Evolutionary conservation across 2,329 filamentous ascomycete genomes (phyloP).

Genomic region (Leptographium lundbergii): DNA sequence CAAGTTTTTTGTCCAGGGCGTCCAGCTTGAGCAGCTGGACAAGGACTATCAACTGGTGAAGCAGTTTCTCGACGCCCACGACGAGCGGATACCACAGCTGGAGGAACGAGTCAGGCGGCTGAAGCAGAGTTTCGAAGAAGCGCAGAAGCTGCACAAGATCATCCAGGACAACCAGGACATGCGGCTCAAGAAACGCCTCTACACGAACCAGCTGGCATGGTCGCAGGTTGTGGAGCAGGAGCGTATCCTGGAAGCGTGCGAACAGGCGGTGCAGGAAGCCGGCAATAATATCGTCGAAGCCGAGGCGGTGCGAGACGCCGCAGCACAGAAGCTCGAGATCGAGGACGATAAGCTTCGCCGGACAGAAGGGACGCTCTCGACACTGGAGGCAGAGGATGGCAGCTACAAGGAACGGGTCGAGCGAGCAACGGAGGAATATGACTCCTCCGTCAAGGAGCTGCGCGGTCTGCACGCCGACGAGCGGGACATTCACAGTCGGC

Average conservation of each 20-base stretch:
- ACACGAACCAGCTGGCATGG: constrained; percentile 68
- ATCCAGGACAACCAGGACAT: constrained; percentile 56
- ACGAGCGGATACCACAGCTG: constrained; percentile 47
- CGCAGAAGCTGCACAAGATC: constrained; percentile 50
- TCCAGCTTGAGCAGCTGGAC: constrained; percentile 84
- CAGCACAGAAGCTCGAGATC: constrained; percentile 35
- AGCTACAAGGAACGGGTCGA: constrained; percentile 32
- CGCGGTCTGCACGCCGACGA: constrained; percentile 43
- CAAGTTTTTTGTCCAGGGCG: constrained; percentile 90
- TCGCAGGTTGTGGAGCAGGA: constrained; percentile 73
- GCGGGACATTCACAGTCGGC: constrained; percentile 46
- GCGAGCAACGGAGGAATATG: constrained; percentile 37
- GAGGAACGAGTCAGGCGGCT: constrained; percentile 50
- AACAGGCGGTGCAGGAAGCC: constrained; percentile 23
- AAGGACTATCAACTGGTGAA: constrained; percentile 80
- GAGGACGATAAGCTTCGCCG: constrained; percentile 31
- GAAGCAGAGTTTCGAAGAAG: constrained; percentile 44
- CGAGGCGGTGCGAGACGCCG: constrained; percentile 23
- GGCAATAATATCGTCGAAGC: constrained; percentile 32
- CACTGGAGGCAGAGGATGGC: constrained; percentile 32
- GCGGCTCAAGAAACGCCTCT: constrained; percentile 43
- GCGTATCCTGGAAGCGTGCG: constrained; percentile 25
- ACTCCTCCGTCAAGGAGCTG: constrained; percentile 18
- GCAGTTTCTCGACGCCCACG: constrained; percentile 62
- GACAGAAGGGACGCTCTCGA: constrained; percentile 25